Evolutionary conservation across 2,329 filamentous ascomycete species (phyloP), one percentile per base, ranked within the genome.

Genomic region (Diplodia sapinea): DNA sequence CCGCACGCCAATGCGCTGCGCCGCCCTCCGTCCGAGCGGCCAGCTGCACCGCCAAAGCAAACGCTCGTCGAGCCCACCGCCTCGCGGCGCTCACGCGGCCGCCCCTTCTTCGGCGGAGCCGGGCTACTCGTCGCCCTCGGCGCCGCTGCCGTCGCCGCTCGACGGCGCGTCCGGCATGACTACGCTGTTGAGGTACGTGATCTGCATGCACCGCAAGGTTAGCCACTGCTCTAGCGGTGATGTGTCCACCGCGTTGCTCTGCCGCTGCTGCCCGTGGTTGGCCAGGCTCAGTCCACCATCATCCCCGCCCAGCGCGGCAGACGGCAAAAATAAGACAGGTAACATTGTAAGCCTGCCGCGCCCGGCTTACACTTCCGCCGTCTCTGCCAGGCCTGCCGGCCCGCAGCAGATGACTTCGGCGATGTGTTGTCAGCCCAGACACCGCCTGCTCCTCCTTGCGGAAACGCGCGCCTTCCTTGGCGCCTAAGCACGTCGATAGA

Each of bases 151-250:
- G n/a, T 66, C 68, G 65, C 72, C 73, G 50, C 72, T 74, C 54
- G 74, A 76, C 49, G 76, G 74, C 38, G 79, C 78, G 72, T 84
- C 82, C 38, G 82, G 82, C 80, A 83, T 83, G 50, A 83, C 81
- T 33, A 84, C 79, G 65, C 78, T 80, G 74, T 84, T 84, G 51
- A 84, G 75, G 71, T 83, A 83, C 11, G 80, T 82, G 72, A 84
- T 80, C 82, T 84, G 76, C n/a, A 65, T 65, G 47, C 64, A 49
- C 52, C 64, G 47, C 59, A 63, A 51, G 43, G 59, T 63, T 63
- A 63, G 59, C 59, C 59, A 63, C 43, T 51, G 43, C 59, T 51
- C 47, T 63, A 66, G 43, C 51, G 40, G 43, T 55, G 62, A 47
- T 51, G 31, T 65, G 63, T 65, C 63, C 51, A 49, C 52, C 64